Evolutionary conservation across 1,139 yeast species (phyloP), one percentile per base, ranked within the genome.

Genomic region (Eremothecium gossypii): DNA sequence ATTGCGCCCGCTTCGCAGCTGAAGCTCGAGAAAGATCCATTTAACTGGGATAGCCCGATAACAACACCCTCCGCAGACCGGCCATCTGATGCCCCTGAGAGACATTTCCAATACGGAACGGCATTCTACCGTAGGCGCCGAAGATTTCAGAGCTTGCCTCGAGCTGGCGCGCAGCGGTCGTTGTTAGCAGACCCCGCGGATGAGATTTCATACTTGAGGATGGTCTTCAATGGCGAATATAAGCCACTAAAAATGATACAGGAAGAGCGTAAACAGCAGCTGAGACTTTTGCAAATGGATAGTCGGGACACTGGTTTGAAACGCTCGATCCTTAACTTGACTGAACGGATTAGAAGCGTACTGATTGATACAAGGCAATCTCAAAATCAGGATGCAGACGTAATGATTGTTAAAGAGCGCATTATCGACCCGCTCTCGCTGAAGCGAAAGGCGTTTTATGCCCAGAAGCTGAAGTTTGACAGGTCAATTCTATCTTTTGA

Each of bases 141-240:
- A 2, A 38, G 38, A 26, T 12, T 8, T 6, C 11, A 17, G 23
- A 17, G 23, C 23, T 17, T 17, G 23, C 23, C 23, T 17, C 23
- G 23, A 17, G 23, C 5, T 17, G 23, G 34, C 29, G 27, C 8
- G 11, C 11, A 23, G 8, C 17, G 27, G 9, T 33, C 33, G 8
- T 39, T 28, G 33, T 38, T 8, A n/a, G 23, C 12, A 33, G 35
- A 30, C 38, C 43, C 6, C 45, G 51, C 6, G 53, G 53, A 27
- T 17, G 67, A 62, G 41, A 49, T 65, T 2, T 49, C 54, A 8
- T 65, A 61, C 44, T 42, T 66, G 31, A 57, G 60, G 41, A 54
- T 56, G 41, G 56, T 66, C 2, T 65, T 54, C 45, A 61, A 60
- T 34, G 67, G 67, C 2, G 56, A 61, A 20, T 60, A 58, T 39